Percentiles rank a stretch among this genome's conserved stretches.
phyloP scores from a whole-genome alignment of 129 eudicot species.

The Apium graveolens region DNA sequence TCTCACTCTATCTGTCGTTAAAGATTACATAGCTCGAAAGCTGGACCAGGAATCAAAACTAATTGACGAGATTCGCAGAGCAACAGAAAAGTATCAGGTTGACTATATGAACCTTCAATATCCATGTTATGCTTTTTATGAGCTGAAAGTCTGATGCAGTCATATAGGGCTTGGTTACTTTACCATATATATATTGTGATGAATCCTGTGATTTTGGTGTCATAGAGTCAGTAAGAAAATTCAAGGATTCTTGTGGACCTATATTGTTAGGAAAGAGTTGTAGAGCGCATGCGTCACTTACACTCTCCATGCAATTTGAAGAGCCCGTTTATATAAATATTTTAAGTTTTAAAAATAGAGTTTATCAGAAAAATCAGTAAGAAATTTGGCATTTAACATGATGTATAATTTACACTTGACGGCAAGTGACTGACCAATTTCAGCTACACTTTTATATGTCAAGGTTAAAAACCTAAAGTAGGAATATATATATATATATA shows the following conservation, averaged over 20 bases:
- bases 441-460: neutral
- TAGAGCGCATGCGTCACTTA: neutral
- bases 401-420: neutral
- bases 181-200: neutral
- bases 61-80: conserved; percentile 84
- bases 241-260: neutral
- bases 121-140: neutral
- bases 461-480: neutral
- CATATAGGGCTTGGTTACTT: neutral
- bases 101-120: conserved; percentile 7
- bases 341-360: neutral
- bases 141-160: neutral
- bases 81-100: conserved; percentile 93
- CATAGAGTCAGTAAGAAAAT: neutral
- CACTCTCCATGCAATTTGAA: neutral
- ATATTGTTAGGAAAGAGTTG: neutral
- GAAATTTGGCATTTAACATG: neutral
- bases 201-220: neutral
- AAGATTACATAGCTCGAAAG: conserved; percentile 90
- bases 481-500: too few species aligned
- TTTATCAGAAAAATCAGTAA: neutral
- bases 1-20: conserved; percentile 79
- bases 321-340: neutral
- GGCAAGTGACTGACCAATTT: neutral
- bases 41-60: conserved; percentile 80